These are phyloP conservation scores for Arthrobotrys entomopaga DNA, from an alignment of 2,329 filamentous ascomycete genomes.

Conservation along the genomic window DNA sequence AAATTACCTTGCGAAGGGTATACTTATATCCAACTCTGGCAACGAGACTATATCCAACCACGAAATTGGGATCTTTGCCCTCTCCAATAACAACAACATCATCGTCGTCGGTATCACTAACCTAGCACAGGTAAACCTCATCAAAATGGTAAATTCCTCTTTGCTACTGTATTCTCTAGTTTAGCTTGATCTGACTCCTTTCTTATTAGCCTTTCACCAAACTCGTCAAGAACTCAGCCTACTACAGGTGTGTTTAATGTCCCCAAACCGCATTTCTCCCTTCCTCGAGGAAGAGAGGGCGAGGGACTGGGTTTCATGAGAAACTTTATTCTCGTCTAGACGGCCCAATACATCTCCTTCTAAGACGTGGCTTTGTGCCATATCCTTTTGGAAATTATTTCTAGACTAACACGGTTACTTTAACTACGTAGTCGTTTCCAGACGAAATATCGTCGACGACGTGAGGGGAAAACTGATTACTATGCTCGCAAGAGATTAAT, in stretches of 20 bases:
- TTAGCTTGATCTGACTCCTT: background rate
- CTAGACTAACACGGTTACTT: constrained; percentile 55
- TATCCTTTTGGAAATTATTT: no score
- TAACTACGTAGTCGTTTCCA: constrained; percentile 83
- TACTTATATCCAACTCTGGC: no score
- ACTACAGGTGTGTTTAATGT: constrained; percentile 83
- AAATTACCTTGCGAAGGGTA: background rate
- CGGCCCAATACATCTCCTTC: constrained; percentile 1
- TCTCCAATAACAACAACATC: background rate
- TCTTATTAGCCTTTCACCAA: constrained; percentile 83
- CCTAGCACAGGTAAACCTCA: background rate
- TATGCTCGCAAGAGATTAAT: constrained; percentile 99
- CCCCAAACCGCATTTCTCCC: constrained; percentile 37
- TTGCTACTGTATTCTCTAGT: background rate
- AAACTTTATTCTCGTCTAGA: constrained; percentile 6
- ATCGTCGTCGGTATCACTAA: background rate
- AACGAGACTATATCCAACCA: constrained; percentile 1
- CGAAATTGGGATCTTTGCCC: background rate
- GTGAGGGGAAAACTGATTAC: constrained; percentile 99
- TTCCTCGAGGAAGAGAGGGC: constrained; percentile 52
- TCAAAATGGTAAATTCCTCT: constrained; percentile 27
- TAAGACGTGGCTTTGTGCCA: no score
- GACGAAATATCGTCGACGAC: constrained; percentile 99
- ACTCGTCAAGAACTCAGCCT: constrained; percentile 95
- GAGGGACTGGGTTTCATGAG: constrained; percentile 40